Evolutionary conservation across 768 basidiomycete species (phyloP), one percentile per base, ranked within the genome.

Genomic region (Phlebiopsis flavidoalba): DNA sequence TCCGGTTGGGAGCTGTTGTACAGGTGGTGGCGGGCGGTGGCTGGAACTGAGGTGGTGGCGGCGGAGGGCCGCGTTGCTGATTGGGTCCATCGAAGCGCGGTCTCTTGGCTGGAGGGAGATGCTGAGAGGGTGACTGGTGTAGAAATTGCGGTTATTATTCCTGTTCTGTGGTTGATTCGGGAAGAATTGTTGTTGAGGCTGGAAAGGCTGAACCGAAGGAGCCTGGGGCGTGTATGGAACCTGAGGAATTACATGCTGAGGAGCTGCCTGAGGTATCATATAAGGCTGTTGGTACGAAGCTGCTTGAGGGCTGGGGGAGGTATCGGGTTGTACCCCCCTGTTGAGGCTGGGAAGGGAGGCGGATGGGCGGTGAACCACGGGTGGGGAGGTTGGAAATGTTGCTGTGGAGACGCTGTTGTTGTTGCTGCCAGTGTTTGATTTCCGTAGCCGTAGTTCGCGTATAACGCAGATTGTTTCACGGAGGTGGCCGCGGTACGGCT

Each of bases 381-480:
- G 77, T 17, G 81, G 80, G 69, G 70, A 36, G 83, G 80, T 14
- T 79, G 81, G 61, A 79, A 79, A 48, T 83, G 79, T 58, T 81
- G 79, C 51, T 75, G 84, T 10, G 72, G 75, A 15, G 75, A 61
- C 79, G 77, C 51, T 77, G 81, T 53, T 86, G 86, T 47, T 84
- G 85, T 48, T 87, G 87, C 66, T 87, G 86, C 55, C 48, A 48
- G 58, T 83, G 80, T 67, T n/a, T 76, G 74, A 65, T 89, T 87
- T 2, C 91, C 91, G 71, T 96, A 95, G 35, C 93, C 93, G 69
- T 95, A 95, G 70, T 94, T 94, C 0, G 92, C 91, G 69, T 95
- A 95, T 21, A 95, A 74, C 24, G 89, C 87, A 69, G 87, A 89
- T 69, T 93, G 91, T 65, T n/a, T 93, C 89, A 14, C n/a, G 88